These are phyloP conservation scores for Aureobasidium melanogenum DNA, from an alignment of 2,329 filamentous ascomycete species.

Conservation along the genomic window DNA sequence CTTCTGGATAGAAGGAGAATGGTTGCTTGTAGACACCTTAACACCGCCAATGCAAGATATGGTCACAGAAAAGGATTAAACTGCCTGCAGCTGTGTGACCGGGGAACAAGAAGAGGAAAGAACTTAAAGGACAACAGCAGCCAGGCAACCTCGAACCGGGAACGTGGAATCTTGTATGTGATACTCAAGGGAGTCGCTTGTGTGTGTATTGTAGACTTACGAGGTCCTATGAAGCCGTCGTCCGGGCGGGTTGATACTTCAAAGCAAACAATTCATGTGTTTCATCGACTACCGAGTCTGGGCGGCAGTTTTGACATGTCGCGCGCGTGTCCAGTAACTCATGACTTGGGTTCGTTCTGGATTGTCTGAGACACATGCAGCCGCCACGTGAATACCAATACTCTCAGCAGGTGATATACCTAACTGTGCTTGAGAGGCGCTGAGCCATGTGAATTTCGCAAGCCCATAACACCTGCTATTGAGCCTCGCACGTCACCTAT, in stretches of 20 bases:
- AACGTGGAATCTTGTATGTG: background rate
- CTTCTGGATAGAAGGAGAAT: background rate
- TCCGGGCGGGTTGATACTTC: background rate
- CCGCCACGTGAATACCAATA: background rate
- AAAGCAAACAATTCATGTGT: constrained; percentile 1
- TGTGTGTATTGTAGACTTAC: background rate
- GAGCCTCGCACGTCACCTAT: background rate
- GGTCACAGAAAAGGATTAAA: constrained; percentile 2
- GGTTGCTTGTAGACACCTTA: background rate
- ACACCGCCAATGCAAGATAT: background rate
- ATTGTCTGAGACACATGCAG: background rate
- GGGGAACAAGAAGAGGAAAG: background rate
- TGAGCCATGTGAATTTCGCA: background rate
- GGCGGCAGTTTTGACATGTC: background rate
- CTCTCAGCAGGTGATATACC: background rate
- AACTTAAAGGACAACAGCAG: background rate
- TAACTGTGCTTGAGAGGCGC: background rate
- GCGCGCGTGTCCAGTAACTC: background rate
- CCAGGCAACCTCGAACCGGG: background rate
- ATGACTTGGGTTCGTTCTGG: background rate
- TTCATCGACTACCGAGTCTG: background rate
- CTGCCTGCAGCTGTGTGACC: constrained; percentile 6
- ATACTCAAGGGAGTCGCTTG: background rate
- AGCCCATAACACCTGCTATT: background rate
- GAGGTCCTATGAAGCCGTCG: background rate